These are phyloP conservation scores for Claviceps paspali DNA, from an alignment of 2,329 filamentous ascomycete species.

Conservation along the genomic window DNA sequence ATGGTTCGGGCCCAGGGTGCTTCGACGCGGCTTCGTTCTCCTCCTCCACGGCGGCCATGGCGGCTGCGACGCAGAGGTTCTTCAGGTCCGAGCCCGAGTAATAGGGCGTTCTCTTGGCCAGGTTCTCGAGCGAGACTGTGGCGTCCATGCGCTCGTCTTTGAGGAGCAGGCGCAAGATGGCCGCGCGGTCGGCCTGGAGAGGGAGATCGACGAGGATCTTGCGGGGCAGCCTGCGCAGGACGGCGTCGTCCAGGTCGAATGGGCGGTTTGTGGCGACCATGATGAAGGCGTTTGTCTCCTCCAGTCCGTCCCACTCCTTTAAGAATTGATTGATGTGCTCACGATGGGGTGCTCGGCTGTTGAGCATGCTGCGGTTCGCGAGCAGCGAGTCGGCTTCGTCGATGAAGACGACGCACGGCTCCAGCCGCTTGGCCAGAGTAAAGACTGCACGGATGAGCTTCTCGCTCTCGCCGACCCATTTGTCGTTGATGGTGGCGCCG, in stretches of 20 bases:
- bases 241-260: conserved; percentile 83
- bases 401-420: conserved; percentile 88
- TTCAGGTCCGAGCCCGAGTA: conserved; percentile 78
- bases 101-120: conserved; percentile 54
- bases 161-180: conserved; percentile 58
- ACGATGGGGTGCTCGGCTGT: conserved; percentile 56
- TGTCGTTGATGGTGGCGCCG: conserved; percentile 85
- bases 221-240: conserved; percentile 60
- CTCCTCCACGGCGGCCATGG: conserved; percentile 64
- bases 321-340: conserved; percentile 96
- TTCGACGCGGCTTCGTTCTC: conserved; percentile 35
- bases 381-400: conserved; percentile 94
- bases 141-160: conserved; percentile 48
- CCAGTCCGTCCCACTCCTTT: conserved; percentile 89
- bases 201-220: conserved; percentile 62
- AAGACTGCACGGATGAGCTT: conserved; percentile 94
- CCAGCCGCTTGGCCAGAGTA: conserved; percentile 75
- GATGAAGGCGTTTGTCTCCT: conserved; percentile 73
- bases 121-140: conserved; percentile 42
- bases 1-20: conserved; percentile 25
- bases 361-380: conserved; percentile 53
- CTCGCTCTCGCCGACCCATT: conserved; percentile 90
- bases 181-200: conserved; percentile 45
- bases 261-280: conserved; percentile 97
- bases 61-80: conserved; percentile 66